Evolutionary conservation across 1,284 basidiomycete genomes (phyloP).

Genomic region (Ganoderma meredithae): DNA sequence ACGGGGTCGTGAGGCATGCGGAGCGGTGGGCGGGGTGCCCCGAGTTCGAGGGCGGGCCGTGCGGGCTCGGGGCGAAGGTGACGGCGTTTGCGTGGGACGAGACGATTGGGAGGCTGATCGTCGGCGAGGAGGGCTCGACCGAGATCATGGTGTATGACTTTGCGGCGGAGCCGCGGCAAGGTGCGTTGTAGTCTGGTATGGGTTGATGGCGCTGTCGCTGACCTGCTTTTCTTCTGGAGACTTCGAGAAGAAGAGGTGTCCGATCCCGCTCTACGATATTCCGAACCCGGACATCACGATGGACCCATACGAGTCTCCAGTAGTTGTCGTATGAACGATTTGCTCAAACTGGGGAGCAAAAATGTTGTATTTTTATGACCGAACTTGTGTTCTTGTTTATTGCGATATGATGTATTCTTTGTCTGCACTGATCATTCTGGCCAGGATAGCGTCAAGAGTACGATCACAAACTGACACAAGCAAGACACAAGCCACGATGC

Average conservation of each 20-base stretch:
- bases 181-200: conserved; percentile 8
- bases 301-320: neutral
- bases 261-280: conserved; percentile 5
- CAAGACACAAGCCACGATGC: neutral
- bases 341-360: neutral
- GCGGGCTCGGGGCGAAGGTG: conserved; percentile 11
- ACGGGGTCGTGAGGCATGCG: conserved; percentile 8
- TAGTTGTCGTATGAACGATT: neutral
- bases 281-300: conserved; percentile 12
- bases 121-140: conserved; percentile 39
- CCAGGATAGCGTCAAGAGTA: neutral
- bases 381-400: neutral
- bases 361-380: neutral
- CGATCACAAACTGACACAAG: neutral
- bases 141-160: conserved; percentile 49
- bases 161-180: conserved; percentile 41
- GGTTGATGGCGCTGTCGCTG: neutral
- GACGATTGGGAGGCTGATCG: conserved; percentile 49
- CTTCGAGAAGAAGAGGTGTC: conserved; percentile 1
- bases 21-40: conserved; percentile 3
- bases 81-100: conserved; percentile 52
- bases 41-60: conserved; percentile 15
- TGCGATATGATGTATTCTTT: neutral
- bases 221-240: neutral
- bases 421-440: neutral